Conservation (phyloP, 192 early-diverging fungal species). For the Thamnidium elegans region DNA sequence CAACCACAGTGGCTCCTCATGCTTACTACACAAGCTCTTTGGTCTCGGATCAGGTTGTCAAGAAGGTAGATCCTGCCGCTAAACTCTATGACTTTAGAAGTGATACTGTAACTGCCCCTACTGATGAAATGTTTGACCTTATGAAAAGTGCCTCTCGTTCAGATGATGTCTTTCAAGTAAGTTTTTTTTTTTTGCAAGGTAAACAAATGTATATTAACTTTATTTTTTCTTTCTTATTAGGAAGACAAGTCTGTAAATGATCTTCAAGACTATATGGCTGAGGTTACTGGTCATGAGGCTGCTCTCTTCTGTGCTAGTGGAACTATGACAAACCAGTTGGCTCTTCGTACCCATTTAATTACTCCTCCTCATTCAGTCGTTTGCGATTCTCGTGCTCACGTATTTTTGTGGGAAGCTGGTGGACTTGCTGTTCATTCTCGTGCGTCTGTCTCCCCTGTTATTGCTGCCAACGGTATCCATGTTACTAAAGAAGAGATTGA, state of each 20-base stretch:
- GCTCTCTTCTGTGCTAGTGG: constrained; percentile 79
- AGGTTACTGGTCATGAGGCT: constrained; percentile 74
- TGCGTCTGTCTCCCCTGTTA: constrained; percentile 65
- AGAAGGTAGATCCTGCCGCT: neutral
- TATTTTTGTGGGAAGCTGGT: constrained; percentile 75
- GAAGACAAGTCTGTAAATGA: constrained; percentile 76
- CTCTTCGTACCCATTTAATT: constrained; percentile 68
- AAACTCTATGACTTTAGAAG: constrained; percentile 43
- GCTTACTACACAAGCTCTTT: constrained; percentile 16
- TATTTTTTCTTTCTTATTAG: constrained; percentile 29
- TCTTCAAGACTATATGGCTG: constrained; percentile 65
- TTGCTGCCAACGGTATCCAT: constrained; percentile 51
- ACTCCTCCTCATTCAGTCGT: constrained; percentile 79
- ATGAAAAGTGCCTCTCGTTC: constrained; percentile 54
- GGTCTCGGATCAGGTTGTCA: constrained; percentile 6
- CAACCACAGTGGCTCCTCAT: constrained; percentile 21
- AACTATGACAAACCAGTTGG: constrained; percentile 85
- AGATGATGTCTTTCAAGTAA: constrained; percentile 59
- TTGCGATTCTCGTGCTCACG: constrained; percentile 73
- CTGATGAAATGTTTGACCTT: constrained; percentile 59
- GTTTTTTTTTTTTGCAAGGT: neutral
- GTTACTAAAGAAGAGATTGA: constrained; percentile 66
- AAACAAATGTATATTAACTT: neutral
- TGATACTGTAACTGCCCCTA: constrained; percentile 58
- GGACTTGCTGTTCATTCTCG: constrained; percentile 79